Percentiles rank a stretch among this genome's conserved stretches.
These are phyloP conservation scores for Coniferiporia sulphurascens DNA, from an alignment of 1,284 basidiomycete species.

Conservation along the genomic window DNA sequence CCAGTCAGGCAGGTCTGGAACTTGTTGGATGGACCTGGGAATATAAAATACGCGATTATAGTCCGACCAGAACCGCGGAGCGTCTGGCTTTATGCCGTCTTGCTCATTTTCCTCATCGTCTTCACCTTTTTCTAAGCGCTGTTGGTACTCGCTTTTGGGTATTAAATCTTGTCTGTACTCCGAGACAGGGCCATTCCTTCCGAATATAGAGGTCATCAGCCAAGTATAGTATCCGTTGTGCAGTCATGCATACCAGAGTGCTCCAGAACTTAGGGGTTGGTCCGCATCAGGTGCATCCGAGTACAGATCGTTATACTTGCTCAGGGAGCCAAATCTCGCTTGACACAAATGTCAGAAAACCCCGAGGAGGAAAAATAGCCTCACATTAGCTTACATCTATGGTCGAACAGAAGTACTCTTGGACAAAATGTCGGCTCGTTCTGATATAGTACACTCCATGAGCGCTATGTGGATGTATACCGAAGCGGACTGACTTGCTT, in stretches of 20 bases:
- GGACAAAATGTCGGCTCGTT: slow-evolving; percentile 56
- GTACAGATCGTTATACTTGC: slow-evolving; percentile 38
- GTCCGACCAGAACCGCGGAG: slow-evolving; percentile 75
- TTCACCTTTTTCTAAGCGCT: slow-evolving; percentile 34
- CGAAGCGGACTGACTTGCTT: slow-evolving; percentile 31
- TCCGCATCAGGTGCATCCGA: slow-evolving; percentile 28
- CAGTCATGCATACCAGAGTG: slow-evolving; percentile 22
- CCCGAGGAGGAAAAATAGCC: slow-evolving; percentile 10
- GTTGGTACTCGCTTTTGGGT: slow-evolving; percentile 51
- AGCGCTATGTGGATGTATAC: slow-evolving; percentile 15
- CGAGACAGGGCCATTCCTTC: slow-evolving; percentile 47
- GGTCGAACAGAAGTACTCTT: slow-evolving; percentile 59
- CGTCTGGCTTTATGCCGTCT: slow-evolving; percentile 19
- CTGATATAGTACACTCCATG: slow-evolving; percentile 31
- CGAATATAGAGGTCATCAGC: not conserved
- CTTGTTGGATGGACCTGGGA: slow-evolving; percentile 56
- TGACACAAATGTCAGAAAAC: slow-evolving; percentile 16
- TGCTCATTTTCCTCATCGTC: slow-evolving; percentile 26
- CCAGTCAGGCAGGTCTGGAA: slow-evolving; percentile 55
- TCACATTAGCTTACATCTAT: slow-evolving; percentile 44
- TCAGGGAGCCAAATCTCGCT: slow-evolving; percentile 64
- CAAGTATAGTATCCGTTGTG: not conserved
- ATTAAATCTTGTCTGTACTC: slow-evolving; percentile 52
- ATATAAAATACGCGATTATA: slow-evolving; percentile 65
- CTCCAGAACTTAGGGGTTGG: slow-evolving; percentile 21